Evolutionary conservation across 192 early-diverging fungal species (phyloP).

Genomic region (Cladochytrium replicatum): DNA sequence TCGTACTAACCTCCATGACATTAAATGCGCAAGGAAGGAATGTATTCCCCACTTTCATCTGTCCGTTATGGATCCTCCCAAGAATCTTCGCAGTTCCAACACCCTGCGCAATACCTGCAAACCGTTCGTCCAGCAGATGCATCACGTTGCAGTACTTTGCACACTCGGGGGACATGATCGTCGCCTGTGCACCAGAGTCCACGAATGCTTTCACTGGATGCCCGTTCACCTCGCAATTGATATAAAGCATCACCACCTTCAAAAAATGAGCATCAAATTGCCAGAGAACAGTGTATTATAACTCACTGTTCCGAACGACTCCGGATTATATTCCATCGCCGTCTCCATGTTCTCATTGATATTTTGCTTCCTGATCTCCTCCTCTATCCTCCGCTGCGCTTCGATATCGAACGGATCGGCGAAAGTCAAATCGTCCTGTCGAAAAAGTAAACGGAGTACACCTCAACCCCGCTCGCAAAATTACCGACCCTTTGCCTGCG

Average conservation of each 20-base stretch:
- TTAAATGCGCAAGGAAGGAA: constrained; percentile 82
- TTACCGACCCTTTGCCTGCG: constrained; percentile 28
- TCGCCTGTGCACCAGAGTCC: constrained; percentile 93
- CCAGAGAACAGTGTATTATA: too few relatives aligned
- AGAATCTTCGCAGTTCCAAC: constrained; percentile 95
- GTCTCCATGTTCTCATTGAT: constrained; percentile 68
- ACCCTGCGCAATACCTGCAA: constrained; percentile 80
- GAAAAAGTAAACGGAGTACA: too few relatives aligned
- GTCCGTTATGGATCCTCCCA: constrained; percentile 85
- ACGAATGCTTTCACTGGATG: constrained; percentile 84
- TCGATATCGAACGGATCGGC: constrained; percentile 87
- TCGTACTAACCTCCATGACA: constrained; percentile 66
- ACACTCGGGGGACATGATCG: constrained; percentile 63
- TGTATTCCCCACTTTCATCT: constrained; percentile 70
- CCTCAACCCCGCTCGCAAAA: too few relatives aligned
- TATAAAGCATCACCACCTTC: constrained; percentile 82
- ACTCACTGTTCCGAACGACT: constrained; percentile 78
- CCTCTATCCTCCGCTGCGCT: constrained; percentile 83
- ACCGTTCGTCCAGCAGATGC: constrained; percentile 80
- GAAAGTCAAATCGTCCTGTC: constrained; percentile 41
- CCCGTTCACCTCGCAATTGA: constrained; percentile 80
- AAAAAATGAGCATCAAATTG: too few relatives aligned
- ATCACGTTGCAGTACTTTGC: constrained; percentile 65
- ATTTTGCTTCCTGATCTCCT: constrained; percentile 76
- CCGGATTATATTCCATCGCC: constrained; percentile 90